Evolutionary conservation across 331 rosid genomes (phyloP), one percentile per base, ranked within the genome.

Genomic region (Malus hybrid): DNA sequence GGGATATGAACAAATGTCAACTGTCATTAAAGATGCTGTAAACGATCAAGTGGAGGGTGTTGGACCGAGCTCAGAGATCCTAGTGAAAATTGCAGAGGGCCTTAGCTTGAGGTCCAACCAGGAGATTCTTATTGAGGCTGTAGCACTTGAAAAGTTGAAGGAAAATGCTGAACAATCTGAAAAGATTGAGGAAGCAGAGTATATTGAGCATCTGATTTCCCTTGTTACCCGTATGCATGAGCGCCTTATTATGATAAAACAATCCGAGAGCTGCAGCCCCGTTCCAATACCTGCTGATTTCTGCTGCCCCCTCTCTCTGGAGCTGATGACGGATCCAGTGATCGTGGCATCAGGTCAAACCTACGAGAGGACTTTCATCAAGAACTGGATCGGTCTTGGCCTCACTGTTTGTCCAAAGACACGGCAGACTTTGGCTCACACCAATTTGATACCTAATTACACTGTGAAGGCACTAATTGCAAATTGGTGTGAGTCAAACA

Each of bases 341-440:
- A 95, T 95, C 42, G 99, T 95, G 85, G 96, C 97, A 57, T 95
- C 99, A 29, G 99, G 99, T 74, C 99, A 95, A 86, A 95, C 99
- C 54, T 95, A 95, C 75, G 99, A 95, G 86, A 90, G 96, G 73
- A 82, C 84, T 67, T 95, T 86, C 85, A 95, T 95, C 64, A 92
- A 88, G 84, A 87, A 87, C 67, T 95, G 99, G 99, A 95, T 95
- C 82, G 92, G 87, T 83, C 86, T 90, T 63, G 97, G 97, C 67
- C 93, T 95, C 71, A 89, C 93, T 10, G 93, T 95, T 78, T 95
- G 99, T 86, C 99, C 99, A 6, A 95, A 92, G 92, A 95, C 99
- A 15, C 90, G 95, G 46, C 99, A 95, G 83, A 84, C 91, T 59
- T 83, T 95, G 78, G 90, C 88, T 78, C 99, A 92, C 88, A 83